Evolutionary conservation across 257 asterid species (phyloP), one percentile per base, ranked within the genome.

Genomic region (Parsonsia alboflavescens): DNA sequence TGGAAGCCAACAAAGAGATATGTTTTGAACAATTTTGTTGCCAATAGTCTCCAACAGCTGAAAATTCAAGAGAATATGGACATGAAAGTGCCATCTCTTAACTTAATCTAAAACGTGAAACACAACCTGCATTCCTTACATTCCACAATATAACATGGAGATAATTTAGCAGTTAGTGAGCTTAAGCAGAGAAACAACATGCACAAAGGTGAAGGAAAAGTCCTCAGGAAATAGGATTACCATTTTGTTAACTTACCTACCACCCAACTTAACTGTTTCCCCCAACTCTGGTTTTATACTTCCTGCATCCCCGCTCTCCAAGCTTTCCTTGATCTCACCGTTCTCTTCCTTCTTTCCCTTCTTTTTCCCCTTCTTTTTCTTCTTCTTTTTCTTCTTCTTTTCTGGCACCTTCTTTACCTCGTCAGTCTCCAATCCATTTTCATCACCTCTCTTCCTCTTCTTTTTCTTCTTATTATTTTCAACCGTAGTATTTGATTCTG

Each of bases 371-470:
- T 71, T 81, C 50, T 79, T 72, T 46, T 59, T 73, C 77, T 82
- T 82, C 80, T 80, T 84, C 75, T 77, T 82, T 61, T 79, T 85
- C 75, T 85, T 84, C 77, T 80, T 80, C 78, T 77, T 75, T 69
- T 81, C 84, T 39, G 26, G 16, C 3, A 58, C 75, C 52, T 59
- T 77, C 73, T 88, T 76, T 80, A 74, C 74, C 44, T 75, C 75
- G 49, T 42, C 78, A 28, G 73, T 80, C 70, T 78, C 84, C 49
- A 67, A 48, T 41, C 68, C 80, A 71, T 80, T 80, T 26, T 68
- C 81, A 73, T 81, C 85, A 28, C 53, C 88, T 83, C 73, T 82
- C 70, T 77, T 78, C 80, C 71, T 86, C 83, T 78, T 84, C 84
- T 85, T 82, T 68, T 74, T 84, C 82, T 77, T 83, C 75, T 72